Base-by-base conservation (phyloP, 2,329 filamentous ascomycete species). In the Aspergillus sp. region DNA sequence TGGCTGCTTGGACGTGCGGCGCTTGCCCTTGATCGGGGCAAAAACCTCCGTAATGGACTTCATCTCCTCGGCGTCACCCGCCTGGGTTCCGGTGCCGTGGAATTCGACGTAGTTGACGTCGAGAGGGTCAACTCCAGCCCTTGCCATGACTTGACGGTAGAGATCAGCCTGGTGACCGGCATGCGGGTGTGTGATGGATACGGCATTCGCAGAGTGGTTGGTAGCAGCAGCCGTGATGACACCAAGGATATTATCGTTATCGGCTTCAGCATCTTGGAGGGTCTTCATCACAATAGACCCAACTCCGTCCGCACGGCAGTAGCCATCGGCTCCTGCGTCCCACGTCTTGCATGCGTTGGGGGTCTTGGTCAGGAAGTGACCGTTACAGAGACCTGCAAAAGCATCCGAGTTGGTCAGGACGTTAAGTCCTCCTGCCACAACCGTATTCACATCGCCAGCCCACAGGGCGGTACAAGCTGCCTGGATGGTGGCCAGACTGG, bases 401-500 rank as follows among this genome's bases (percentile, higher is more conserved):
- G 85, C 86, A 62, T 90, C 86, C 0, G 86, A 84, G 65, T 88
- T 88, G 40, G 86, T 89, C 65, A 90, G 75, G 6, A 62, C 36
- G 41, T 86, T 89, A 11, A 87, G 69, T 46, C 88, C 88, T 43
- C 88, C 88, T 1, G 87, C 85, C 33, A 90, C 80, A 1, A 86
- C 88, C 5, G 85, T 90, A 59, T 93, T 87, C 49, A 82, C 87
- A 52, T 94, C 88, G 40, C 82, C 79, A 2, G 78, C 76, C 78
- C 82, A 85, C 7, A 90, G 71, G 0, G 86, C 79, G 5, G 81
- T 83, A 65, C 87, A 90, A 3, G 80, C 79, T 2, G 85, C 67
- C 51, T 88, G 81, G 32, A 90, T 81, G 0, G 84, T 83, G 6
- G 83, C 81, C 4, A 85, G 72, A 11, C 50, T 47, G 4, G 48